Base-by-base conservation (phyloP, 345 rosid genomes). In the Noccaea bulbosa region DNA sequence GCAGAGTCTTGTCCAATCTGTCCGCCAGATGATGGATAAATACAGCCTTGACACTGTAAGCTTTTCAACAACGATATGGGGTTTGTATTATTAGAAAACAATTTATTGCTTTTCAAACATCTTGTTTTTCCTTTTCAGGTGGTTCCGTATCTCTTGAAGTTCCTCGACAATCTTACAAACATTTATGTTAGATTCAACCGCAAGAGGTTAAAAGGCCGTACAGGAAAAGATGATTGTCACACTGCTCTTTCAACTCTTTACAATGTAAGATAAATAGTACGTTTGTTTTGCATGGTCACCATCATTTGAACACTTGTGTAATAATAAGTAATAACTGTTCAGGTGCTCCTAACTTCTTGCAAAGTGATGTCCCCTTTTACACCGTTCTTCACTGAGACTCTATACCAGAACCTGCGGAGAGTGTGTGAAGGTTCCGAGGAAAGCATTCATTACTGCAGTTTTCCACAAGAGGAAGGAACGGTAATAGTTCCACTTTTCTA, bases 311-410 rank as follows among this genome's bases (percentile, higher is more conserved):
- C 41, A 41, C 8, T 27, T 27, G 30, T 27, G 30, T 20, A 33
- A 15, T 57, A 7, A 50, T 27, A 6, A 30, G 40, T 72, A 51
- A 65, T 72, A 14, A 54, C 54, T 65, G 51, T 71, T 78, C 81
- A 94, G 99, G 98, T 95, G 76, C 96, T 95, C 80, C 77, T 90
- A 33, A 92, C 96, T 60, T 84, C 98, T 37, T 92, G 99, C 75
- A 90, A 89, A 81, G 99, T 90, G 76, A 95, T 95, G 99, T 83
- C 97, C 46, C 89, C 98, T 51, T 90, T 95, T 75, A 95, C 99
- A n/a, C 99, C 99, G 4, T 95, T 95, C 84, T 95, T 95, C 71
- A 88, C 98, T 6, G 99, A 95, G 77, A 85, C 82, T 53, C 85
- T 95, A 39, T 95, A 92, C 77, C 99, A 95, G 76, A 95, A 95